Evolutionary conservation across 2,329 filamentous ascomycete genomes (phyloP).

Genomic region (Ophiostoma angusticollis): DNA sequence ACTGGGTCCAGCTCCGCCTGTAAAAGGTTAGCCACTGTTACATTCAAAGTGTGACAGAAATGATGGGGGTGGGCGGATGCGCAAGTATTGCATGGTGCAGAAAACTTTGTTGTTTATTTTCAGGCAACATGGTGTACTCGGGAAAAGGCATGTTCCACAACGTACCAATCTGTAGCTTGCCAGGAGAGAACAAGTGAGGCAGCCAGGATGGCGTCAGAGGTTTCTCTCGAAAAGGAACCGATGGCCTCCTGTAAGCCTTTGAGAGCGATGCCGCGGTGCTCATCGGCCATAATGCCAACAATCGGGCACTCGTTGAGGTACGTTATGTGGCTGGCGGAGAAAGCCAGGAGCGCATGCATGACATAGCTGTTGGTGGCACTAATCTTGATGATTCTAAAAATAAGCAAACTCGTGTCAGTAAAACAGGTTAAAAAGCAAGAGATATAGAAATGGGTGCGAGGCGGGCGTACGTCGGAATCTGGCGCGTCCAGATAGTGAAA

Average conservation of each 20-base stretch:
- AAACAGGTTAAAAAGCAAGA: constrained; percentile 7
- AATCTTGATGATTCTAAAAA: constrained; percentile 71
- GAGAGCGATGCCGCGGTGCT: constrained; percentile 74
- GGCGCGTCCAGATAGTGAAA: constrained; percentile 84
- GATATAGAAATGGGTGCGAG: neutral
- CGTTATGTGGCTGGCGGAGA: constrained; percentile 89
- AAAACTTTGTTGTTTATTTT: neutral
- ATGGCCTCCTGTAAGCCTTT: constrained; percentile 84
- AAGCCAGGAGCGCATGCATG: constrained; percentile 83
- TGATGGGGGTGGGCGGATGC: constrained; percentile 18
- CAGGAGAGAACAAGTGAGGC: constrained; percentile 86
- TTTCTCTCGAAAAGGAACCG: constrained; percentile 67
- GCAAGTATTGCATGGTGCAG: constrained; percentile 19
- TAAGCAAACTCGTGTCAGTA: constrained; percentile 16
- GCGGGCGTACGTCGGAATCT: constrained; percentile 73
- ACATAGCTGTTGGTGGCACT: constrained; percentile 75
- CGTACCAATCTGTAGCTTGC: constrained; percentile 90
- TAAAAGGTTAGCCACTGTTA: neutral
- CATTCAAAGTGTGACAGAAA: neutral
- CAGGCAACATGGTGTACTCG: neutral
- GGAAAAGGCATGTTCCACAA: too few species aligned
- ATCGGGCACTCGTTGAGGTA: constrained; percentile 78
- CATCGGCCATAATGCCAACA: constrained; percentile 77
- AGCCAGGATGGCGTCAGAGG: constrained; percentile 82
- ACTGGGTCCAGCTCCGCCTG: constrained; percentile 86